Base-by-base conservation (phyloP, 164 flowering plant species). In the Saururus chinensis region DNA sequence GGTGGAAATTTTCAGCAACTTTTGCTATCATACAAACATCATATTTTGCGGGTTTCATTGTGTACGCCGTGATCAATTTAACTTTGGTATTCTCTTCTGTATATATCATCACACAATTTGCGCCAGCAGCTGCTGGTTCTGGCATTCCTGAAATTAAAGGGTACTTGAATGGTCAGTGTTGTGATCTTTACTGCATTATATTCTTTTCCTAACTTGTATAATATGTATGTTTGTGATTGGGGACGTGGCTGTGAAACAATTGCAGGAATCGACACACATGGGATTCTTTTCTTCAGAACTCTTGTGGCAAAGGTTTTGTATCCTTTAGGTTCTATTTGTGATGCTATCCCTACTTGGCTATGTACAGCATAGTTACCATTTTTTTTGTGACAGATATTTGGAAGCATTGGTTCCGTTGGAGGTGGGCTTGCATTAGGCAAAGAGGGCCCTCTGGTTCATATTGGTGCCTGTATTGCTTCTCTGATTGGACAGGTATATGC, bases 131-230 rank as follows among this genome's bases (percentile, higher is more conserved):
- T 11, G 92, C 96, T 53, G 97, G 98, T 49, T 93, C 97, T 62
- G 97, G 98, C 61, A 93, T 93, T 73, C 98, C 98, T 73, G 97
- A 93, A 78, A 88, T 93, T 57, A 90, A 93, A 82, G 98, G 98
- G 60, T 93, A 90, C 82, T 74, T 93, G 64, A 93, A 93, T 75
- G 97, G 98, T 93, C 73, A 48, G 67, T 13, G 20, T 42, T 56
- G 10, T 52, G 1, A 17, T 4, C 42, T 35, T 55, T 56, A n/a
- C 10, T 19, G 9, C 13, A 53, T 8, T 49, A 10, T 19, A 66
- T 7, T 45, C 25, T 51, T 68, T 45, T 45, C 16, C 49, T 45
- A 12, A 12, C 49, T 45, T 45, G 14, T 4, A 12, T 70, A 54
- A 41, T 51, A 40, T 51, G 58, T 60, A 35, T 58, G 20, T 9